phyloP scores from a whole-genome alignment of 345 rosid genomes.

The Firmiana major region DNA sequence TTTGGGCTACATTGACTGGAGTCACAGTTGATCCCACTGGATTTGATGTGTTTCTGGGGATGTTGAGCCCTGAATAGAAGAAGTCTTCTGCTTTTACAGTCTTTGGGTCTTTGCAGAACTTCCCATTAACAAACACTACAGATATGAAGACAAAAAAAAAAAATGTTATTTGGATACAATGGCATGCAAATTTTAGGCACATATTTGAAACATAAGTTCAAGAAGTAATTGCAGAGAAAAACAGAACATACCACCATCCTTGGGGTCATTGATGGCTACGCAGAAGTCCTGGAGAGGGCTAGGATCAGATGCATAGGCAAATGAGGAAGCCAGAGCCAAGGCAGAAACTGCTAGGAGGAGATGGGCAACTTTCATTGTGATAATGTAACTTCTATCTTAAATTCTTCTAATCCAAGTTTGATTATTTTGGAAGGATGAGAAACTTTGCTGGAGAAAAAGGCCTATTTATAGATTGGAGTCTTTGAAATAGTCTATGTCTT shows the following conservation, averaged over 20 bases:
- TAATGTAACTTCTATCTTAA: neutral
- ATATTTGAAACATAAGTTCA: too few relatives aligned
- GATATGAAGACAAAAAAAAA: neutral
- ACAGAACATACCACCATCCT: neutral
- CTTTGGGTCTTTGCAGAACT: slow-evolving; percentile 35
- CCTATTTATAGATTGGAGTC: too few relatives aligned
- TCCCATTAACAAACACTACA: slow-evolving; percentile 38
- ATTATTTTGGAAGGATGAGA: neutral
- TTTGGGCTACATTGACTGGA: neutral
- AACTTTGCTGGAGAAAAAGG: too few relatives aligned
- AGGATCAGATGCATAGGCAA: slow-evolving; percentile 24
- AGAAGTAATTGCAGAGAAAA: too few relatives aligned
- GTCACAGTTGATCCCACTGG: slow-evolving; percentile 26
- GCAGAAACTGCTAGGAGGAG: neutral
- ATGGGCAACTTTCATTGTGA: slow-evolving; percentile 11
- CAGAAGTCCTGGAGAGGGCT: slow-evolving; percentile 33
- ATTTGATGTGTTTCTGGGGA: slow-evolving; percentile 14
- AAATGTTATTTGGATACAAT: neutral
- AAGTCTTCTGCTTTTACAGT: slow-evolving; percentile 24
- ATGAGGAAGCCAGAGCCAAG: slow-evolving; percentile 10
- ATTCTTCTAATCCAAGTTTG: neutral
- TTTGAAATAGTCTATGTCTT: too few relatives aligned
- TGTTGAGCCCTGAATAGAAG: slow-evolving; percentile 19
- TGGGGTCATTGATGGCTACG: slow-evolving; percentile 19
- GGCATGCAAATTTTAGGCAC: neutral